These are phyloP conservation scores for Phytophthora palmivora DNA, from an alignment of 352 stramenopile genomes.

Conservation along the genomic window DNA sequence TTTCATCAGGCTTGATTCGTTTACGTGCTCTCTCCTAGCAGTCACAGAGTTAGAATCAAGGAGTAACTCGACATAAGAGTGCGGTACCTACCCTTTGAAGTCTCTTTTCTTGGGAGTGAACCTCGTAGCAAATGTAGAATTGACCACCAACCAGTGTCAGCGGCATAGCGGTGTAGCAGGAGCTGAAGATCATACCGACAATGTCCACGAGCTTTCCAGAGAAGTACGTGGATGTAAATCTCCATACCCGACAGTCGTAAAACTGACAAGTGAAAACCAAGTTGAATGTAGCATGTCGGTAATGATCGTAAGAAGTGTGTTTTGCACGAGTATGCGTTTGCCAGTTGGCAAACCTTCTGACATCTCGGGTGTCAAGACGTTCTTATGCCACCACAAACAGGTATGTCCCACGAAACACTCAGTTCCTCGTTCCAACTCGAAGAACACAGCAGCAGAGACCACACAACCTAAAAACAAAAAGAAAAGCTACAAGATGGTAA, in stretches of 20 bases:
- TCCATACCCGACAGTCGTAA: constrained; percentile 63
- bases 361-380: constrained; percentile 50
- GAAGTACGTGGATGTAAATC: constrained; percentile 51
- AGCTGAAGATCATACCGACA: constrained; percentile 55
- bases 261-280: constrained; percentile 58
- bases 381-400: constrained; percentile 50
- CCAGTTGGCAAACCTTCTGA: constrained; percentile 24
- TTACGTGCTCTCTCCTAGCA: constrained; percentile 11
- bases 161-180: constrained; percentile 68
- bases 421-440: constrained; percentile 55
- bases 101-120: constrained; percentile 44
- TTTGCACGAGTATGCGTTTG: constrained; percentile 55
- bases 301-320: constrained; percentile 38
- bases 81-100: constrained; percentile 26
- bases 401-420: constrained; percentile 39
- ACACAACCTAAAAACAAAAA: constrained; percentile 58
- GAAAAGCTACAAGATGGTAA: constrained; percentile 43
- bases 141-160: constrained; percentile 62
- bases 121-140: constrained; percentile 71
- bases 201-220: constrained; percentile 55
- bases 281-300: constrained; percentile 56
- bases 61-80: not conserved
- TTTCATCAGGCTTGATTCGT: constrained; percentile 13
- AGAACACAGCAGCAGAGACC: constrained; percentile 49
- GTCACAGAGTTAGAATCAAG: not conserved